Conservation (phyloP, 345 rosid genomes). For the Odontarrhena argentea region DNA sequence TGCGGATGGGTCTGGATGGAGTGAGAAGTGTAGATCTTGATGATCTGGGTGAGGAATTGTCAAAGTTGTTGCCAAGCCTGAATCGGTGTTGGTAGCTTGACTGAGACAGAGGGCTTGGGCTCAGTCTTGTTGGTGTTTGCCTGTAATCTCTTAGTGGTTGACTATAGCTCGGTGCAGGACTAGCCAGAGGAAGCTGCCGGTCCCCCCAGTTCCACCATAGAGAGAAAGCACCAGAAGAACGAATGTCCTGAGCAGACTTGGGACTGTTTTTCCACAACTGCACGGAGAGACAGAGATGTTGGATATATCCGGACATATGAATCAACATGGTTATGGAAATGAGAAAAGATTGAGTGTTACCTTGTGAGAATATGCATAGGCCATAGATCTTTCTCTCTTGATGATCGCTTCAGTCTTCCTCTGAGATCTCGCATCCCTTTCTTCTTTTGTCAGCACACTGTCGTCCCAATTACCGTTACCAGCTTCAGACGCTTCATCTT, state of each 20-base stretch:
- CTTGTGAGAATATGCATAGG: constrained; percentile 90
- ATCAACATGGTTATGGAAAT: constrained; percentile 6
- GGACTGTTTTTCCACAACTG: constrained; percentile 69
- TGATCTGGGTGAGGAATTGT: constrained; percentile 49
- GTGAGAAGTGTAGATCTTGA: constrained; percentile 58
- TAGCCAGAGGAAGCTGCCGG: constrained; percentile 59
- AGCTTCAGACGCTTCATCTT: constrained; percentile 63
- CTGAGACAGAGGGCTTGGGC: constrained; percentile 63
- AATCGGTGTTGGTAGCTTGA: constrained; percentile 49
- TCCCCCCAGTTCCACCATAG: constrained; percentile 99
- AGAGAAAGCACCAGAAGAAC: constrained; percentile 59
- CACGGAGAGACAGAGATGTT: constrained; percentile 10
- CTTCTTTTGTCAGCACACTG: constrained; percentile 79
- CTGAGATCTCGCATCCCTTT: constrained; percentile 72
- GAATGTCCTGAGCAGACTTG: constrained; percentile 49
- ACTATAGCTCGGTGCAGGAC: constrained; percentile 50
- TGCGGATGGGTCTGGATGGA: constrained; percentile 50
- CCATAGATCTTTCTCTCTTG: constrained; percentile 89
- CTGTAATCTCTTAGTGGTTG: constrained; percentile 36
- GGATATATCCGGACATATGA: constrained; percentile 9
- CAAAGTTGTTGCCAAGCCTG: constrained; percentile 45
- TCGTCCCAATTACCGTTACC: constrained; percentile 83
- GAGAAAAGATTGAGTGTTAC: constrained; percentile 45
- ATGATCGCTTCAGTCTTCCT: constrained; percentile 71
- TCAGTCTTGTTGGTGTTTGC: constrained; percentile 48